Evolutionary conservation across 441 rosid genomes (phyloP).

Genomic region (Raphanus hybrid): DNA sequence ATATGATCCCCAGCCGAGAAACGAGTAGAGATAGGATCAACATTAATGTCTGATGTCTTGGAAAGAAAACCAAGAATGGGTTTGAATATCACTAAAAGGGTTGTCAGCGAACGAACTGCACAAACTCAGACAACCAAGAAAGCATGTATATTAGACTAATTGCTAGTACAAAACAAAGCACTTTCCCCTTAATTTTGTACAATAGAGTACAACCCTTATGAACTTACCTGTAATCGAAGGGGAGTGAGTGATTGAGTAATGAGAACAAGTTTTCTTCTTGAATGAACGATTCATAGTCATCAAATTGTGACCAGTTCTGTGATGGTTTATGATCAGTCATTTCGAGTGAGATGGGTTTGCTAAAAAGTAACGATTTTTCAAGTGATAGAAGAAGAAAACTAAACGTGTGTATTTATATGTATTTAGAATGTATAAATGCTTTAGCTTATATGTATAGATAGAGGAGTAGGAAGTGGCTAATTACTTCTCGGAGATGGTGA

Average conservation of each 20-base stretch:
- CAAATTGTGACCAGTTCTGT: conserved; percentile 23
- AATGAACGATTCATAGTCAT: conserved; percentile 23
- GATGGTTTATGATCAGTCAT: conserved; percentile 19
- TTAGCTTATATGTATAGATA: conserved; percentile 11
- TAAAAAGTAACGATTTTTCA: conserved; percentile 5
- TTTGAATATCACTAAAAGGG: conserved; percentile 29
- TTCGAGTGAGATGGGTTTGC: not conserved
- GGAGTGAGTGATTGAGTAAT: conserved; percentile 31
- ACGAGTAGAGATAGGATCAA: conserved; percentile 16
- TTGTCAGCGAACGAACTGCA: conserved; percentile 23
- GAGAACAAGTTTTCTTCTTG: conserved; percentile 27
- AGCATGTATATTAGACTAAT: conserved; percentile 8
- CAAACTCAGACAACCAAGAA: conserved; percentile 1
- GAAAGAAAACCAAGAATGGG: conserved; percentile 10
- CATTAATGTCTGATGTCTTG: conserved; percentile 20
- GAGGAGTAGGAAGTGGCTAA: conserved; percentile 30
- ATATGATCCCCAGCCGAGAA: conserved; percentile 10
- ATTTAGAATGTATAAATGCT: conserved; percentile 21
- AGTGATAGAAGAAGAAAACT: conserved; percentile 10
- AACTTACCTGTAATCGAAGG: conserved; percentile 26
- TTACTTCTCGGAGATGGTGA: conserved; percentile 39
- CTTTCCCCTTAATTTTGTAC: not conserved
- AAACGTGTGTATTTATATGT: conserved; percentile 13
- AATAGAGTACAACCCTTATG: conserved; percentile 3
- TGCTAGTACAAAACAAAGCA: not conserved